Conservation (phyloP, 306 rosid genomes). For the Castanea sativa region DNA sequence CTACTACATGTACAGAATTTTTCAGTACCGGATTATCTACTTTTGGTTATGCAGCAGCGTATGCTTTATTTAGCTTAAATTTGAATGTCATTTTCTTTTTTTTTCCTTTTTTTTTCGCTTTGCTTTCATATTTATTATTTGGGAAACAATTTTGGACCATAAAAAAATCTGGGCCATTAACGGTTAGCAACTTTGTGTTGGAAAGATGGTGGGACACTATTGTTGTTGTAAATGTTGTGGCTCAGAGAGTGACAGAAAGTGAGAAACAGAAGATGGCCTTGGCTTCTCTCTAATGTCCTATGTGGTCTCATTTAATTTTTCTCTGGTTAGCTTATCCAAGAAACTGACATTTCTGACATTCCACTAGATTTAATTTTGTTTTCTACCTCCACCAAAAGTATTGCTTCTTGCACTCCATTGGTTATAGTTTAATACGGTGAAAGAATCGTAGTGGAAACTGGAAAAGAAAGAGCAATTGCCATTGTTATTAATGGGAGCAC, state of each 20-base stretch:
- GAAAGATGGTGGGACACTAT: background rate
- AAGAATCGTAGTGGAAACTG: background rate
- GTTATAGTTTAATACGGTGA: background rate
- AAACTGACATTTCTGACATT: slow-evolving; percentile 26
- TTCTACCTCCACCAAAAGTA: background rate
- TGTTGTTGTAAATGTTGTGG: background rate
- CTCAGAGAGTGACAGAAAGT: background rate
- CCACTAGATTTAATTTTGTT: slow-evolving; percentile 23
- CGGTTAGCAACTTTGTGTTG: background rate
- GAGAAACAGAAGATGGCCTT: background rate
- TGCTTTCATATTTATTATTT: too few relatives aligned
- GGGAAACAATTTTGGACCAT: background rate
- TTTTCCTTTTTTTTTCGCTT: too few relatives aligned
- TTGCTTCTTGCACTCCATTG: slow-evolving; percentile 22
- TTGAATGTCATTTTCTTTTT: background rate
- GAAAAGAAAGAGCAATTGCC: too few relatives aligned
- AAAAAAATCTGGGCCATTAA: too few relatives aligned
- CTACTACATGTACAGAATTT: slow-evolving; percentile 60
- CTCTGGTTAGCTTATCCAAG: slow-evolving; percentile 6
- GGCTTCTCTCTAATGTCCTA: slow-evolving; percentile 32
- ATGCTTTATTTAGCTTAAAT: background rate
- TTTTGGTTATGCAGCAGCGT: background rate
- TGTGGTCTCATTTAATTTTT: slow-evolving; percentile 20
- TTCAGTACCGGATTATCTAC: slow-evolving; percentile 20
- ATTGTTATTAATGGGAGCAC: background rate